phyloP scores from a whole-genome alignment of 129 eudicot species.

The Rutidosis leptorrhynchoides region DNA sequence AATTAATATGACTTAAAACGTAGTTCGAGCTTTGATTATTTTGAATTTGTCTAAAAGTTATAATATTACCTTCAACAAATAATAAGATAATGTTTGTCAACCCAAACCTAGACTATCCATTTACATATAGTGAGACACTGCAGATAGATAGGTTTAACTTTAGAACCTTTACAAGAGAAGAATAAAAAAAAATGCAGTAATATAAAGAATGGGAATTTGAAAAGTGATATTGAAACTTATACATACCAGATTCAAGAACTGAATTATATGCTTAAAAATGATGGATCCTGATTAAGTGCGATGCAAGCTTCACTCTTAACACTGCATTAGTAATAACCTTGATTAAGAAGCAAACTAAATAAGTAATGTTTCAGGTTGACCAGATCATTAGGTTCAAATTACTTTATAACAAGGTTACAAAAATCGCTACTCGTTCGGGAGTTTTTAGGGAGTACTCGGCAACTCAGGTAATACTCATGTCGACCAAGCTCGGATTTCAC shows the following conservation, averaged over 20 bases:
- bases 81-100: background rate
- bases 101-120: background rate
- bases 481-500: too few relatives aligned
- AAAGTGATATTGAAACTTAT: background rate
- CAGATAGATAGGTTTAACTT: background rate
- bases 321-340: constrained; percentile 2
- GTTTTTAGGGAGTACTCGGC: too few relatives aligned
- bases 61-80: background rate
- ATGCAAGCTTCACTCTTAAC: background rate
- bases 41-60: background rate
- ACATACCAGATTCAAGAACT: constrained; percentile 17
- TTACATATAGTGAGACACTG: constrained; percentile 1
- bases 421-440: too few relatives aligned
- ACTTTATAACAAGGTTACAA: too few relatives aligned
- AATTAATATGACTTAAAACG: background rate
- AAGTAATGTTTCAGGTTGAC: background rate
- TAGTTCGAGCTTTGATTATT: background rate
- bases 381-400: background rate
- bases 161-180: constrained; percentile 7
- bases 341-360: background rate
- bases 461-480: too few relatives aligned
- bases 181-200: background rate
- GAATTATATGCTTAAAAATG: constrained; percentile 8
- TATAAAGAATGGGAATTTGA: background rate
- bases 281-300: constrained; percentile 15